Conservation (phyloP, 2,329 filamentous ascomycete species). For the Ceratocystis papillata region DNA sequence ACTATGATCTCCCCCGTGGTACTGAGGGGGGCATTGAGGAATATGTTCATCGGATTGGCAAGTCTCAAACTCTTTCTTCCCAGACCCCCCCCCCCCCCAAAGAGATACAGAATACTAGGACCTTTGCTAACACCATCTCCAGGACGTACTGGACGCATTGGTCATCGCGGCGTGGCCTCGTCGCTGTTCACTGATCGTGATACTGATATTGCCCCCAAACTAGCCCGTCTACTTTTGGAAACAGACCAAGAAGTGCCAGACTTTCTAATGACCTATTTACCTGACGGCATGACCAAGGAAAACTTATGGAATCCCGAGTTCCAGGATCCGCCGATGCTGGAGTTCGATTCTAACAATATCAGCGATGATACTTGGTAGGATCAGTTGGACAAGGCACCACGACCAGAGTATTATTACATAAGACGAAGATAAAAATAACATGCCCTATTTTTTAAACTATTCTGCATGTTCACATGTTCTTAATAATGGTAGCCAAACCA, state of each 20-base stretch:
- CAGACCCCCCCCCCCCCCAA: not conserved
- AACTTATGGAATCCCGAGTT: conserved; percentile 4
- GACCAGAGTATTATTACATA: not conserved
- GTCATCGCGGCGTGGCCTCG: conserved; percentile 71
- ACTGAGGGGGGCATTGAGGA: conserved; percentile 81
- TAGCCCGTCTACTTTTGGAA: conserved; percentile 75
- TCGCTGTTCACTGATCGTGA: conserved; percentile 81
- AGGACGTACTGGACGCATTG: conserved; percentile 91
- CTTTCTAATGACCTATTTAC: conserved; percentile 58
- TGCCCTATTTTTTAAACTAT: not conserved
- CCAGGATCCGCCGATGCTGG: not conserved
- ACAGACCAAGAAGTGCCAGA: conserved; percentile 68
- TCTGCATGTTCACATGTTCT: conserved; percentile 33
- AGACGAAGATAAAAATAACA: not conserved
- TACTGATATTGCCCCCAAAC: conserved; percentile 56
- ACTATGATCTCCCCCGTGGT: conserved; percentile 71
- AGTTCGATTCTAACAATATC: not conserved
- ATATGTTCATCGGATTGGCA: conserved; percentile 89
- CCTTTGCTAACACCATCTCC: conserved; percentile 7
- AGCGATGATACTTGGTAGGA: not conserved
- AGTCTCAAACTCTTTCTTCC: conserved; percentile 27
- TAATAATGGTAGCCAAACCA: conserved; percentile 36
- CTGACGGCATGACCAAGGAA: conserved; percentile 36
- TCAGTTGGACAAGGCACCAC: not conserved
- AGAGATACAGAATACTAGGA: too few species aligned